These are phyloP conservation scores for Daldinia eschscholtzii DNA, from an alignment of 2,329 filamentous ascomycete genomes.

Conservation along the genomic window DNA sequence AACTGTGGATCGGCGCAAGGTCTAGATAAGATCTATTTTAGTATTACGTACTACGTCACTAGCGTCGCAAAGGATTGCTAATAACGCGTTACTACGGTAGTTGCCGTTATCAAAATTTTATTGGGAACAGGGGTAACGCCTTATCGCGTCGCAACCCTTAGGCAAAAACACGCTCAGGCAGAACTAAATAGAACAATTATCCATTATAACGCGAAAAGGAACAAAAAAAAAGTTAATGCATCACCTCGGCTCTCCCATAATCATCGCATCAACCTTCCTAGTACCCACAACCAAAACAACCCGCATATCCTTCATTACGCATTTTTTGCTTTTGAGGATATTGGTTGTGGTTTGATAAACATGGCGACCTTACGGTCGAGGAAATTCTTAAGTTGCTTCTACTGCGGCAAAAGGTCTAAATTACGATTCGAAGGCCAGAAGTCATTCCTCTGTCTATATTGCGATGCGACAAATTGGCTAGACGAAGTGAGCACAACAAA, in stretches of 20 bases:
- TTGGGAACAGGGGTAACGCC: conserved; percentile 14
- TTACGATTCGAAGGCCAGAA: conserved; percentile 69
- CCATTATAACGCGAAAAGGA: conserved; percentile 16
- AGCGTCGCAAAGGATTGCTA: not conserved
- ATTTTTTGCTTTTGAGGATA: not conserved
- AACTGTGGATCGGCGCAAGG: conserved; percentile 23
- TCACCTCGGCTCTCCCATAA: conserved; percentile 10
- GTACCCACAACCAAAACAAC: conserved; percentile 15
- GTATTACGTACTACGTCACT: not conserved
- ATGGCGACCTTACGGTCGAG: conserved; percentile 51
- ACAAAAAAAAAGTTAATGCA: conserved; percentile 18
- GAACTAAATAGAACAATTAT: conserved; percentile 19
- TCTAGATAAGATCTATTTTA: conserved; percentile 16
- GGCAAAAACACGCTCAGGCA: conserved; percentile 30
- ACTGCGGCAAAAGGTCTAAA: conserved; percentile 79
- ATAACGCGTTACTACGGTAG: conserved; percentile 14
- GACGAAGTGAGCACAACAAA: conserved; percentile 74
- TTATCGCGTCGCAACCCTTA: conserved; percentile 28
- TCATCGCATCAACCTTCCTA: conserved; percentile 10
- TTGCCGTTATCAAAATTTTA: conserved; percentile 7
- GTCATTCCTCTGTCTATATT: conserved; percentile 79
- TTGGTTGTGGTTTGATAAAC: conserved; percentile 12
- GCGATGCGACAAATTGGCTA: conserved; percentile 89
- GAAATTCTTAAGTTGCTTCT: conserved; percentile 77
- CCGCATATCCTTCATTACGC: not conserved